Base-by-base conservation (phyloP, 495 filamentous ascomycete genomes). In the Penicillium maclennaniae region DNA sequence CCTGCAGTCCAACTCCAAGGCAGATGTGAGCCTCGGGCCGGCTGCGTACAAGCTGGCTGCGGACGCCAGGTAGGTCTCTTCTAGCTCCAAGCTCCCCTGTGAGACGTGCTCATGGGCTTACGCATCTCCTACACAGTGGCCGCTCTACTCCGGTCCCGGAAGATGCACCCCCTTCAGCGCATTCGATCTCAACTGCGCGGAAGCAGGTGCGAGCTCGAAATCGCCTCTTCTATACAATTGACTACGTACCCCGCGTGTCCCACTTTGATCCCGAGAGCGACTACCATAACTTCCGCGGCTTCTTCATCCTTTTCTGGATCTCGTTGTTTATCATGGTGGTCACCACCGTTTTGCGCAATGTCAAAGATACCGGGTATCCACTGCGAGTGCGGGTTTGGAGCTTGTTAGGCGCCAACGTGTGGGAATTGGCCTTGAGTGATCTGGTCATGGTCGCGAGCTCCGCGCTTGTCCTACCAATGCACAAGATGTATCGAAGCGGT, bases 221-320 rank as follows among this genome's bases (percentile, higher is more conserved):
- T 51, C 86, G 93, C 59, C 74, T 97, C 34, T 98, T 98, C 67
- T 93, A 95, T n/a, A 95, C 89, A 7, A 89, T 96, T 60, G 87
- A 95, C 63, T 98, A 92, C 73, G 81, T 88, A 10, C 86, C 87
- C n/a, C 85, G 93, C 28, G 88, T 97, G 16, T 97, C 92, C 8
- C 92, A 98, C 68, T 97, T 98, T 69, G 93, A 98, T 69, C 90
- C 90, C 14, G 79, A 82, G 45, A 92, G 88, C 73, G 89, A 96
- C 60, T 95, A 97, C 59, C 83, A 85, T 51, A 89, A 98, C 61
- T 98, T 98, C 69, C 83, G 91, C 56, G 93, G 93, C 55, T 98
- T 98, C 79, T 98, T 96, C 69, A 87, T 91, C 40, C 79, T 98
- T 39, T 98, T 97, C 72, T 98, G 93, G 93, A 92, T 98, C 44